A percentile compares a stretch with the other conserved stretches of the same genome.
Evolutionary conservation across 176 grass and related monocot species (phyloP).

Genomic region (Triticum timopheevii): DNA sequence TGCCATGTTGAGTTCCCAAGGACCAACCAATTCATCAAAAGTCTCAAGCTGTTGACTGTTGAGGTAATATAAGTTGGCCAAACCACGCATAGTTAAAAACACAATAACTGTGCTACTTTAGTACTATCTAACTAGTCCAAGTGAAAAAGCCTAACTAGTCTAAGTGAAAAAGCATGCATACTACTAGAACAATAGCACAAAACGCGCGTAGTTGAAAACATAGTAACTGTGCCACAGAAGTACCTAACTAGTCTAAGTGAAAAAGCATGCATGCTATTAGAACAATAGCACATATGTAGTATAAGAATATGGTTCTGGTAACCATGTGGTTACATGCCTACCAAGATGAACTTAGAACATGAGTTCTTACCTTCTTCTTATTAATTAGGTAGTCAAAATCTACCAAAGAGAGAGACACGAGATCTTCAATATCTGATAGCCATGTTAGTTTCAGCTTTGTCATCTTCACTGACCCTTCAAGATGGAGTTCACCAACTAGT

Average conservation of each 20-base stretch:
- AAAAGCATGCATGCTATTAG: neutral
- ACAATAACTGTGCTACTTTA: neutral
- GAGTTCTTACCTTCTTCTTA: conserved; percentile 81
- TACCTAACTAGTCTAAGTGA: neutral
- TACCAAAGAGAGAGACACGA: conserved; percentile 67
- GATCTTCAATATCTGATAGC: conserved; percentile 79
- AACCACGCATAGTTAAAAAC: neutral
- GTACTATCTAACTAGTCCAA: neutral
- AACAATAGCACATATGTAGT: neutral
- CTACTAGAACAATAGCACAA: neutral
- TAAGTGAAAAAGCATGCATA: neutral
- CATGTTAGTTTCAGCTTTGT: conserved; percentile 93
- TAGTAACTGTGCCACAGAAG: neutral
- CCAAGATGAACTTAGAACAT: neutral
- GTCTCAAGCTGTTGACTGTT: neutral
- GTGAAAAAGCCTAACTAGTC: neutral
- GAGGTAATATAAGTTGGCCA: neutral
- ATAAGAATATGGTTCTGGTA: neutral
- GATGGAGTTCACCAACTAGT: conserved; percentile 79
- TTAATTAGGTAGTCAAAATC: conserved; percentile 92
- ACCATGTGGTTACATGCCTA: neutral
- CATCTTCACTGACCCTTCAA: conserved; percentile 83
- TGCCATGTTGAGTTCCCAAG: neutral
- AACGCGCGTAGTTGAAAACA: neutral
- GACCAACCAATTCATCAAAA: neutral